A percentile compares a stretch with the other conserved stretches of the same genome.
Evolutionary conservation across 2,329 filamentous ascomycete genomes (phyloP).

Genomic region (Monosporascus sp.): DNA sequence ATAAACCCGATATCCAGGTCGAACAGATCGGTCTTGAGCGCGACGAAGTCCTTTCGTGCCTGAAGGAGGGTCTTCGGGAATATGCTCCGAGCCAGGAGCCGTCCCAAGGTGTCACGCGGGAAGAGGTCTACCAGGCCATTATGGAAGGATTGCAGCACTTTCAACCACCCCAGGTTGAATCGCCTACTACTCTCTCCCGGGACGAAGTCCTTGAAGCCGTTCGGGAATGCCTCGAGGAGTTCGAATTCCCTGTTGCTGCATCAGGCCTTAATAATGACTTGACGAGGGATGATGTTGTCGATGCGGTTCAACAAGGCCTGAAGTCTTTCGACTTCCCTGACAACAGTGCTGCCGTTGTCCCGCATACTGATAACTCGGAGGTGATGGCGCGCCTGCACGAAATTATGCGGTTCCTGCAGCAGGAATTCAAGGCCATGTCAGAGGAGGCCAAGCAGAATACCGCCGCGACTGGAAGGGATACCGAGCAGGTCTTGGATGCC

Average conservation of each 20-base stretch:
- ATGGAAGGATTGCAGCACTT: constrained; percentile 83
- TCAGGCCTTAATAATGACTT: constrained; percentile 50
- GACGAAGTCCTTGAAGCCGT: constrained; percentile 83
- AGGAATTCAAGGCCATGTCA: constrained; percentile 55
- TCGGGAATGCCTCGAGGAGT: constrained; percentile 78
- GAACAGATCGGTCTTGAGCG: constrained; percentile 86
- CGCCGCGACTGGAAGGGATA: constrained; percentile 71
- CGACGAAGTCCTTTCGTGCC: constrained; percentile 81
- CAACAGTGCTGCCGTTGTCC: constrained; percentile 33
- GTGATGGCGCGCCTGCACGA: constrained; percentile 56
- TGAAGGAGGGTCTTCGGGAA: constrained; percentile 78
- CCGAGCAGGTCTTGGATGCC: constrained; percentile 82
- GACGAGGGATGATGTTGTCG: constrained; percentile 57
- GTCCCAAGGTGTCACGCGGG: constrained; percentile 62
- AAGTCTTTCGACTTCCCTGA: constrained; percentile 32
- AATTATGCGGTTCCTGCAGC: constrained; percentile 55
- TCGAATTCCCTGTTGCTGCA: constrained; percentile 65
- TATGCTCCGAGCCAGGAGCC: constrained; percentile 55
- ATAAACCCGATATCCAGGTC: constrained; percentile 88
- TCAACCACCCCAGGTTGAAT: constrained; percentile 64
- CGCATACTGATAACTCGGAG: constrained; percentile 41
- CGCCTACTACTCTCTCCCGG: constrained; percentile 63
- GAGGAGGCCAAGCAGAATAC: constrained; percentile 72
- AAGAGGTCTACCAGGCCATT: constrained; percentile 80
- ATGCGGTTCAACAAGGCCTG: constrained; percentile 58